These are phyloP conservation scores for Exserohilum rostratum DNA, from an alignment of 2,329 filamentous ascomycete species.

Conservation along the genomic window DNA sequence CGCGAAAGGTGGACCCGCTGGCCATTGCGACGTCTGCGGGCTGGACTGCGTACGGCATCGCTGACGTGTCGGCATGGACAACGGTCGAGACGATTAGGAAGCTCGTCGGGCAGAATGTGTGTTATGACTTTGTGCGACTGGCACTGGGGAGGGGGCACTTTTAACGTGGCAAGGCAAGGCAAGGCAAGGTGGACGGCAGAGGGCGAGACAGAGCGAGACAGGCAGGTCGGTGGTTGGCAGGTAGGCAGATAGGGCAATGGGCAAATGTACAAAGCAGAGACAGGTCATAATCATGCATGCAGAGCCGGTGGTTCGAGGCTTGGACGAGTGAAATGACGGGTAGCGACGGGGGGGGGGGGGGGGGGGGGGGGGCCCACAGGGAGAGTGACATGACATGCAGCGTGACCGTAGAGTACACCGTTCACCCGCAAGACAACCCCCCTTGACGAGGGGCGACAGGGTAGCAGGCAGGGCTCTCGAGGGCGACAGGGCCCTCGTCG, in stretches of 20 bases:
- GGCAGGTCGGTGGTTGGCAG: too few species aligned
- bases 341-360: too few species aligned
- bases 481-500: too few species aligned
- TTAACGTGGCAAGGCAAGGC: conserved; percentile 35
- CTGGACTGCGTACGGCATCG: conserved; percentile 79
- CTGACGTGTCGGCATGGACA: conserved; percentile 82
- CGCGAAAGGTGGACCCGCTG: conserved; percentile 70
- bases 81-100: conserved; percentile 80
- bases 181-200: not conserved
- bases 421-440: not conserved
- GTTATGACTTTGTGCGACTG: conserved; percentile 83
- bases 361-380: too few species aligned
- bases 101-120: conserved; percentile 84
- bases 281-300: not conserved
- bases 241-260: too few species aligned
- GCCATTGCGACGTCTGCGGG: conserved; percentile 74
- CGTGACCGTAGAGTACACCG: conserved; percentile 4
- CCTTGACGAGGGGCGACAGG: not conserved
- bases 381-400: not conserved
- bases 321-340: not conserved
- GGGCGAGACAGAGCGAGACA: too few species aligned
- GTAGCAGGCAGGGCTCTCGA: too few species aligned
- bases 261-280: not conserved
- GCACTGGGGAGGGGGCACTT: conserved; percentile 66
- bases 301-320: not conserved